These are phyloP conservation scores for Paecilomyces sp. DNA, from an alignment of 2,329 filamentous ascomycete species.

Conservation along the genomic window DNA sequence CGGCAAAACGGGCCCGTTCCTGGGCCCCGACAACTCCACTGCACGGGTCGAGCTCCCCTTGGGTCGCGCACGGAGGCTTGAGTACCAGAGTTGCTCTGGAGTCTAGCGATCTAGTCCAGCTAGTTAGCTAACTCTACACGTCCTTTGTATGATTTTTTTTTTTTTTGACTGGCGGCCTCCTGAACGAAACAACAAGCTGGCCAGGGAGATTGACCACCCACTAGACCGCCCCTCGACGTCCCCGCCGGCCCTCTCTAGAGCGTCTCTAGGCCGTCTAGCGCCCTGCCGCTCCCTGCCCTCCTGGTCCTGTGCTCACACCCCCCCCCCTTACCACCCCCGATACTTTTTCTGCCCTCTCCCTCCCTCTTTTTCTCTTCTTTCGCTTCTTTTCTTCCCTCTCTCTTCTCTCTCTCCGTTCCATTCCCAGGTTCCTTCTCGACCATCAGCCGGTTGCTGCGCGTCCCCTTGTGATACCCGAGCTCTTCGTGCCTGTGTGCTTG, in stretches of 20 bases:
- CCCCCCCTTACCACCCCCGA: constrained; percentile 6
- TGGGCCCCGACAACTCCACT: not conserved
- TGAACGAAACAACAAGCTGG: not conserved
- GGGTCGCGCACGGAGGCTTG: not conserved
- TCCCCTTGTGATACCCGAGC: constrained; percentile 31
- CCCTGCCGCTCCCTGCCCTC: constrained; percentile 19
- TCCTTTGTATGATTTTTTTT: not conserved
- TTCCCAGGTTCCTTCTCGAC: constrained; percentile 1
- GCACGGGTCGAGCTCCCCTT: not conserved
- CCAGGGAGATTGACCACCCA: not conserved
- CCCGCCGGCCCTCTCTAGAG: not conserved
- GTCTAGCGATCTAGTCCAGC: no score
- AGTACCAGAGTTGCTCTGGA: no score
- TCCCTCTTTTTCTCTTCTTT: constrained; percentile 11
- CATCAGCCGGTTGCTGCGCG: constrained; percentile 3
- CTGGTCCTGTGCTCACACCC: constrained; percentile 12
- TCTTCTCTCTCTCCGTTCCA: constrained; percentile 3
- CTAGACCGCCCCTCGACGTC: not conserved
- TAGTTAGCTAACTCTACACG: not conserved
- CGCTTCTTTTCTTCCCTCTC: constrained; percentile 7
- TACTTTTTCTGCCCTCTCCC: constrained; percentile 8
- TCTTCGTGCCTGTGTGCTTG: constrained; percentile 22
- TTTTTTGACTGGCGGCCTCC: not conserved
- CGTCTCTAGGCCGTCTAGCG: constrained; percentile 8
- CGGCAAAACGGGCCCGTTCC: not conserved